phyloP scores from a whole-genome alignment of 2,329 filamentous ascomycete genomes.

The Chlorencoelia australis region DNA sequence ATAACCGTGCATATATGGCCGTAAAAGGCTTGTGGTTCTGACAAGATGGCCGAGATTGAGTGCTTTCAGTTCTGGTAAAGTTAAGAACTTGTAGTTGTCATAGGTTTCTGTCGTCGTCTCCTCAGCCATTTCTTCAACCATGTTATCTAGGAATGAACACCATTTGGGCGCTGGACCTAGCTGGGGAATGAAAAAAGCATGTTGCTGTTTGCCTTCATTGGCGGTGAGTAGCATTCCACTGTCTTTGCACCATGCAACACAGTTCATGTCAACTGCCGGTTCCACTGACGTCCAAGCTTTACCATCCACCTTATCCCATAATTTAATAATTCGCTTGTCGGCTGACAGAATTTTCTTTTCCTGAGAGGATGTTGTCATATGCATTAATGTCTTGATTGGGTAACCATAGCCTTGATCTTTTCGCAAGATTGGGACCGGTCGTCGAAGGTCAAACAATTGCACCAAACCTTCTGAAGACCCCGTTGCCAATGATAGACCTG shows the following conservation, averaged over 20 bases:
- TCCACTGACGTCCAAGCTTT: constrained; percentile 93
- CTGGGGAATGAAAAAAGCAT: constrained; percentile 90
- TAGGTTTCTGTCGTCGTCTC: constrained; percentile 71
- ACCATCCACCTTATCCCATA: constrained; percentile 80
- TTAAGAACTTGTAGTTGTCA: constrained; percentile 99
- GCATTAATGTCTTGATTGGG: constrained; percentile 74
- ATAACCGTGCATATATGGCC: constrained; percentile 98
- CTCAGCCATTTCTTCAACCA: constrained; percentile 98
- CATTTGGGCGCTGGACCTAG: constrained; percentile 87
- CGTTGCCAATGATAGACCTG: constrained; percentile 74
- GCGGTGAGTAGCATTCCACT: constrained; percentile 94
- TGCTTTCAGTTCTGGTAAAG: constrained; percentile 71
- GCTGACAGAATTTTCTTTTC: constrained; percentile 84
- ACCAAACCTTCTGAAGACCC: constrained; percentile 84
- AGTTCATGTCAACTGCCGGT: constrained; percentile 87
- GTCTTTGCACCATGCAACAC: constrained; percentile 84
- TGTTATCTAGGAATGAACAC: constrained; percentile 94
- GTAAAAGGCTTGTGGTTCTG: constrained; percentile 77
- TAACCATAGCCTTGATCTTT: constrained; percentile 97
- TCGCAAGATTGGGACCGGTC: constrained; percentile 71
- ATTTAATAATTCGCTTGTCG: constrained; percentile 93
- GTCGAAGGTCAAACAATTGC: constrained; percentile 85
- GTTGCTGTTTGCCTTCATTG: constrained; percentile 91
- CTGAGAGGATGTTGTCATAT: constrained; percentile 60
- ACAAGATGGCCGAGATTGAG: constrained; percentile 83